Base-by-base conservation (phyloP, 345 rosid genomes). In the Eucalyptus polybractea region DNA sequence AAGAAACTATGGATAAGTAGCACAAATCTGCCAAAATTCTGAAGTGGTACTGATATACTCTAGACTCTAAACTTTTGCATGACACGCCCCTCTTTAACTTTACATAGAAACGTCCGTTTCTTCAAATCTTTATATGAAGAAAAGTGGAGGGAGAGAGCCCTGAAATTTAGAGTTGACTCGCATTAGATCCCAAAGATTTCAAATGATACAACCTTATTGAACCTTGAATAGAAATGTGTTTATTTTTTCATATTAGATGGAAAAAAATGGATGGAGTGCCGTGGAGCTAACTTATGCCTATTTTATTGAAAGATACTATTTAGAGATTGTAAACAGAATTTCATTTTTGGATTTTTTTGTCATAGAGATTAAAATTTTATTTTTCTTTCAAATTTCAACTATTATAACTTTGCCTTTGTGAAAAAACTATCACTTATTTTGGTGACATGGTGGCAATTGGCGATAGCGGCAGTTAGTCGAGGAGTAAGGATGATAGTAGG, bases 391-490 rank as follows among this genome's bases (percentile, higher is more conserved):
- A 5, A 58, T 58, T 58, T 58, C n/a, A 58, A 58, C n/a, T 25
- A 27, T 25, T 10, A 58, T 58, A 25, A 58, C 65, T 58, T 58
- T 58, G 65, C 65, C 10, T 58, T 58, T 58, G n/a, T 58, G 11
- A 25, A 24, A 58, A 58, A 25, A 25, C 14, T 51, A 51, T 58
- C 65, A 58, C 33, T 62, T 62, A 5, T 29, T 62, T 62, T 62
- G 33, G 33, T 29, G 17, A 62, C 33, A 62, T 13, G 17, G 17
- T 62, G 33, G 72, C 8, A 7, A 62, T 4, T 29, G 72, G 72
- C 17, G 33, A 62, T 62, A 4, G 17, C 5, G 5, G 33, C 1
- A 27, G 5, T 1, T 14, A 1, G 54, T 51, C 4, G 0, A 62
- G 19, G 72, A 62, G 33, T 29, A 62, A 62, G 72, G 72, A 13